Conservation (phyloP, 176 grass and related monocot species). For the Phyllostachys edulis region DNA sequence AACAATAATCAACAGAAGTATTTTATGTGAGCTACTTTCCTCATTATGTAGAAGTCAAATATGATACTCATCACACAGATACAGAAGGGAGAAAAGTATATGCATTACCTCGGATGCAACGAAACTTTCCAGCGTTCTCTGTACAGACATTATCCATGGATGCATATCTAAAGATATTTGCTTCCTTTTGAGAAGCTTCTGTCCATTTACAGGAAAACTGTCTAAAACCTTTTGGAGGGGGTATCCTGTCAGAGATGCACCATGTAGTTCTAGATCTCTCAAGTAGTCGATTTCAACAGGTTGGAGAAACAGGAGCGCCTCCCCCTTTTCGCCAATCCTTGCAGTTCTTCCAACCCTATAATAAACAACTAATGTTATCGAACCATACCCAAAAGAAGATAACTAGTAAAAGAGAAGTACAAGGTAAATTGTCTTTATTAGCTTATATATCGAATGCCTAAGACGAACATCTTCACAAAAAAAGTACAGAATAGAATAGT, state of each 20-base stretch:
- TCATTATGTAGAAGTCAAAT: background rate
- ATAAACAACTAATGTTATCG: background rate
- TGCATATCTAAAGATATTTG: constrained; percentile 77
- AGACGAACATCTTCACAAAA: background rate
- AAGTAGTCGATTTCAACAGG: constrained; percentile 89
- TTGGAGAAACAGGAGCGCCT: constrained; percentile 92
- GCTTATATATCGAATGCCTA: background rate
- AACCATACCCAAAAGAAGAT: background rate
- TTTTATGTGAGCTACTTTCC: background rate
- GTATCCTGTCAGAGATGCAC: constrained; percentile 75
- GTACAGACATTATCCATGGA: constrained; percentile 84
- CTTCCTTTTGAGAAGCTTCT: constrained; percentile 65
- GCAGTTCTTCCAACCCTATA: constrained; percentile 93
- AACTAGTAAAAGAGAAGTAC: background rate
- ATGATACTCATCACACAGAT: constrained; percentile 17
- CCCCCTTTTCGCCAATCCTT: constrained; percentile 83
- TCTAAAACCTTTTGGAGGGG: constrained; percentile 81
- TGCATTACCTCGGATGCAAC: constrained; percentile 60
- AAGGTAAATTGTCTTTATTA: background rate
- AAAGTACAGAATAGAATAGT: background rate
- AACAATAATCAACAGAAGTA: background rate
- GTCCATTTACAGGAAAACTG: constrained; percentile 52
- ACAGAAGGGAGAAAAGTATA: background rate
- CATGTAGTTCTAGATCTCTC: constrained; percentile 75
- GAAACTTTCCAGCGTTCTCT: constrained; percentile 73